A percentile compares a stretch with the other conserved stretches of the same genome.
Conservation (phyloP, 2,329 filamentous ascomycete species). For the Neonectria neomacrospora region DNA sequence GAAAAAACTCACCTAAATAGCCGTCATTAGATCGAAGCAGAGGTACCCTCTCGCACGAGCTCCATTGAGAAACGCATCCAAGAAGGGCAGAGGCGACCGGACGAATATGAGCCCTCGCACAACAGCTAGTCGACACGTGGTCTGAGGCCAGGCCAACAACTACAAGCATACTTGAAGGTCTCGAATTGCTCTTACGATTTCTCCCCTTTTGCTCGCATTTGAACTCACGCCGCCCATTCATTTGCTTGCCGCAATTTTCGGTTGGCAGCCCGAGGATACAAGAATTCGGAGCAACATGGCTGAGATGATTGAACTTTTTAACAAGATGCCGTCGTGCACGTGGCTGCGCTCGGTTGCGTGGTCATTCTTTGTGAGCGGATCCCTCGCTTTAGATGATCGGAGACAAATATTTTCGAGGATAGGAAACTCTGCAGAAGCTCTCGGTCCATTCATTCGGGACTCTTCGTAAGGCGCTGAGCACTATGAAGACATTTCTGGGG, state of each 20-base stretch:
- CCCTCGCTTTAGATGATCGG: conserved; percentile 7
- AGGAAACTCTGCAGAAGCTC: neutral
- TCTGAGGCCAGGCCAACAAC: neutral
- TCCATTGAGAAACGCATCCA: conserved; percentile 4
- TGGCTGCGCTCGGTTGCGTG: conserved; percentile 20
- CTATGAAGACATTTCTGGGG: conserved; percentile 7
- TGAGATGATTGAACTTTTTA: neutral
- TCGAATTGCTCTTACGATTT: neutral
- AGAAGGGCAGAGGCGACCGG: neutral
- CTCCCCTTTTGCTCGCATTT: neutral
- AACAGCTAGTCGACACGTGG: neutral
- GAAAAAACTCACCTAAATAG: neutral
- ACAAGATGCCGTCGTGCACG: neutral
- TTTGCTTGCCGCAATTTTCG: neutral
- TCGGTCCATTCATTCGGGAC: conserved; percentile 3
- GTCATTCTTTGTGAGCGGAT: conserved; percentile 20
- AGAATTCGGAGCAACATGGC: neutral
- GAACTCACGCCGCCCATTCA: conserved; percentile 7
- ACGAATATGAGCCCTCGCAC: neutral
- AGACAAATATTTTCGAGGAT: neutral
- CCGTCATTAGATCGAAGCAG: neutral
- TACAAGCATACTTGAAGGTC: neutral
- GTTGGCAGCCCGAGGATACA: neutral
- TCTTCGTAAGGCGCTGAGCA: neutral
- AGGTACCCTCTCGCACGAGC: neutral